Percentiles rank a stretch among this genome's conserved stretches.
Evolutionary conservation across 305 asterid genomes (phyloP).

Genomic region (Solanum chacoense): DNA sequence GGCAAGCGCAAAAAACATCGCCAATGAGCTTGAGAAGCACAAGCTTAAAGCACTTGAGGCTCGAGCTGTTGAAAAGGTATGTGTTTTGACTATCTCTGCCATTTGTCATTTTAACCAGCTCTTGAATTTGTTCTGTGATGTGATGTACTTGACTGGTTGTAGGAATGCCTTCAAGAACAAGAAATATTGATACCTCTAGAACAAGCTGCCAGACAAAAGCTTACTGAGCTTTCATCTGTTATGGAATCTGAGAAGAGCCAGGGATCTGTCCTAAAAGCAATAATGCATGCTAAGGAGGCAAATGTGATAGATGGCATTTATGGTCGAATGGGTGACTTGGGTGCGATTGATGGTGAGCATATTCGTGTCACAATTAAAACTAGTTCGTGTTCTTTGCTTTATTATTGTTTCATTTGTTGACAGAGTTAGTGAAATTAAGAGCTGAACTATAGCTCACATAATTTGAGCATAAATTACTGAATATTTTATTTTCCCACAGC

Average conservation of each 20-base stretch:
- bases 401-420: not conserved
- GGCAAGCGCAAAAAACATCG: slow-evolving; percentile 30
- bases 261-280: slow-evolving; percentile 79
- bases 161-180: slow-evolving; percentile 68
- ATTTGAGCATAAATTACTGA: not conserved
- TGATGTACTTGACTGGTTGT: slow-evolving; percentile 12
- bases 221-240: slow-evolving; percentile 60
- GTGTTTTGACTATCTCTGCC: not conserved
- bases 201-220: slow-evolving; percentile 80
- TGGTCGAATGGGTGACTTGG: slow-evolving; percentile 95
- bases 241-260: slow-evolving; percentile 87
- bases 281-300: slow-evolving; percentile 67
- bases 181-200: slow-evolving; percentile 63
- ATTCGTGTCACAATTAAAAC: not conserved
- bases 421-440: not conserved
- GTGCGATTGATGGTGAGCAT: slow-evolving; percentile 85
- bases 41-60: slow-evolving; percentile 53
- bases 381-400: not conserved
- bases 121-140: not conserved
- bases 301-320: slow-evolving; percentile 71
- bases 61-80: slow-evolving; percentile 60
- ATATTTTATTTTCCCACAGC: slow-evolving; percentile 29
- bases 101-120: not conserved
- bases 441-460: not conserved
- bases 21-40: slow-evolving; percentile 46